Conservation (phyloP, 805 yeast genomes). For the Yamadazyma insecticola region DNA sequence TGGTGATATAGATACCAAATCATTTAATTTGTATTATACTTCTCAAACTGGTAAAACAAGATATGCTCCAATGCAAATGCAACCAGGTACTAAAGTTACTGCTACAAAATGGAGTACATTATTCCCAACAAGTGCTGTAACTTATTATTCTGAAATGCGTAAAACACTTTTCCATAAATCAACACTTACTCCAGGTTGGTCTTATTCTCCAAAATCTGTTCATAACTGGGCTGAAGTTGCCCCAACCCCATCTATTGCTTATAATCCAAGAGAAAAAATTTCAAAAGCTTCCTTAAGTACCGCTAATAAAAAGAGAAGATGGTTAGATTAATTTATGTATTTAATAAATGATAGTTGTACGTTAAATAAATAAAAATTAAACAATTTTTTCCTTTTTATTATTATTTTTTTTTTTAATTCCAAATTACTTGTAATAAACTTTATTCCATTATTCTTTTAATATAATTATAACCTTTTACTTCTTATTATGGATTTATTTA, state of each 20-base stretch:
- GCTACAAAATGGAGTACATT: slow-evolving; percentile 60
- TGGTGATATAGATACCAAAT: slow-evolving; percentile 27
- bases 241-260: slow-evolving; percentile 59
- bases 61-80: slow-evolving; percentile 90
- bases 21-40: slow-evolving; percentile 69
- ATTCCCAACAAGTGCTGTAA: slow-evolving; percentile 62
- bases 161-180: slow-evolving; percentile 46
- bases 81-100: slow-evolving; percentile 71
- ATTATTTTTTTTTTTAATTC: too few species aligned
- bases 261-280: slow-evolving; percentile 56
- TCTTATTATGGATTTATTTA: too few species aligned
- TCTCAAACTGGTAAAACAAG: slow-evolving; percentile 73
- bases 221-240: slow-evolving; percentile 72
- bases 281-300: slow-evolving; percentile 31
- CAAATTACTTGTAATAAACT: too few species aligned
- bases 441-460: too few species aligned
- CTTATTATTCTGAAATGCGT: slow-evolving; percentile 45
- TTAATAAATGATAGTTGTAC: too few species aligned
- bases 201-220: slow-evolving; percentile 58
- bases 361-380: too few species aligned
- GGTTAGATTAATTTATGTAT: slow-evolving; percentile 25
- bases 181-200: slow-evolving; percentile 85
- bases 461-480: too few species aligned
- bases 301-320: slow-evolving; percentile 33
- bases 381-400: too few species aligned